Evolutionary conservation across 164 flowering plant species (phyloP).

Genomic region (Umbilicus rupestris): DNA sequence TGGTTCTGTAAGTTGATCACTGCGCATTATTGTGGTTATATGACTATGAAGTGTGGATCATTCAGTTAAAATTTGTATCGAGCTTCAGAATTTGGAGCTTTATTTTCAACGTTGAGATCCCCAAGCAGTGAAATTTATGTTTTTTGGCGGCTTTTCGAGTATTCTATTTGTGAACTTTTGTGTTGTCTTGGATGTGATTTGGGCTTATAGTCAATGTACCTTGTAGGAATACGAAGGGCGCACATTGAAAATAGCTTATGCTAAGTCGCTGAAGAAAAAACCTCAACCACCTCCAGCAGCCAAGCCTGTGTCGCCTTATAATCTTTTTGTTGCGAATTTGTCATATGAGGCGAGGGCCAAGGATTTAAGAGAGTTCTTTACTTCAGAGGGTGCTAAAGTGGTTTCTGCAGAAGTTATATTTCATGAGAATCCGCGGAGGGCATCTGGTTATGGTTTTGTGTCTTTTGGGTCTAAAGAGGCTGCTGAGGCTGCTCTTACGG

Average conservation of each 20-base stretch:
- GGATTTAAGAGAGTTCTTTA: conserved; percentile 60
- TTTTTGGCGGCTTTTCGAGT: not conserved
- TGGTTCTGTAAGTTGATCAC: not conserved
- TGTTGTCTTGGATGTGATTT: conserved; percentile 5
- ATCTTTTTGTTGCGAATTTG: conserved; percentile 67
- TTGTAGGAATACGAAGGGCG: conserved; percentile 64
- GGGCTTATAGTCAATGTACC: not conserved
- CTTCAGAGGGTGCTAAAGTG: conserved; percentile 25
- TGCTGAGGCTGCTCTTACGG: conserved; percentile 54
- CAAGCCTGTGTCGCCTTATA: conserved; percentile 28
- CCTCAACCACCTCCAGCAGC: conserved; percentile 19
- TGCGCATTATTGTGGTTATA: not conserved
- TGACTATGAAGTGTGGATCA: not conserved
- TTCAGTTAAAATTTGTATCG: not conserved
- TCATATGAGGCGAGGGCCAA: conserved; percentile 48
- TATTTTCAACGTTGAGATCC: not conserved
- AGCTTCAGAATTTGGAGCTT: not conserved
- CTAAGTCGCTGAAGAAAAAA: conserved; percentile 35
- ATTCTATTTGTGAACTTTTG: not conserved
- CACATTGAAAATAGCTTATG: conserved; percentile 42
- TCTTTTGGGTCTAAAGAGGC: conserved; percentile 47
- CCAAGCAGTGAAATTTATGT: not conserved
- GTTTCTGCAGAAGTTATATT: conserved; percentile 55
- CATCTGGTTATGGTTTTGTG: conserved; percentile 82
- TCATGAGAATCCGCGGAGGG: conserved; percentile 46